Base-by-base conservation (phyloP, 352 stramenopile species). In the Pythium aristosporum region DNA sequence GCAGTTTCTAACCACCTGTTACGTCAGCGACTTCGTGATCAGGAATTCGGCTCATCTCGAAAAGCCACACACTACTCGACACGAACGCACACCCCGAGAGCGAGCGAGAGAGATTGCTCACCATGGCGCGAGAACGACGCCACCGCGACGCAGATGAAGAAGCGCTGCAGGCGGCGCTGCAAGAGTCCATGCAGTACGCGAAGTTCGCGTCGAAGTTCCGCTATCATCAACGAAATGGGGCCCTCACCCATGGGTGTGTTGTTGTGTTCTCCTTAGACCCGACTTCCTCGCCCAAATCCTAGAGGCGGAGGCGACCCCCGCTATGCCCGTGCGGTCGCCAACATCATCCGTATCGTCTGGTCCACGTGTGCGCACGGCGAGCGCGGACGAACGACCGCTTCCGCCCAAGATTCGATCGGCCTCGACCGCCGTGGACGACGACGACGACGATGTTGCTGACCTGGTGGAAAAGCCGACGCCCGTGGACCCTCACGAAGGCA, bases 231-330 rank as follows among this genome's bases (percentile, higher is more conserved):
- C 37, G 0, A 50, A 50, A 59, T 50, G 39, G 43, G 28, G 11
- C 46, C 11, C 41, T 30, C 2, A 52, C 18, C 13, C 15, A 15
- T 23, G 13, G 2, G 30, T 60, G 2, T 13, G 34, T 56, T 39
- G 18, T 28, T 47, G 18, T 44, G 10, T 46, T 0, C 7, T 41
- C 2, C 34, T 13, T 63, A 90, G 80, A 71, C 77, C 73, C 1
- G 83, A 92, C 60, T 92, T 79, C 65, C 65, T 92, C 58, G 79
- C 72, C 0, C 75, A 89, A 65, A 92, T 92, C 49, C 57, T 92
- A n/a, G 64, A 80, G n/a, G 81, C 79, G 0, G 83, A 92, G 61
- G 56, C 66, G 36, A 55, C 71, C 15, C 53, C 60, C 25, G 58
- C 47, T 15, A 16, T 43, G 23, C 50, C 20, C 23, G 18, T 37